Evolutionary conservation across 331 rosid species (phyloP), one percentile per base, ranked within the genome.

Genomic region (Pyrus hybrid): DNA sequence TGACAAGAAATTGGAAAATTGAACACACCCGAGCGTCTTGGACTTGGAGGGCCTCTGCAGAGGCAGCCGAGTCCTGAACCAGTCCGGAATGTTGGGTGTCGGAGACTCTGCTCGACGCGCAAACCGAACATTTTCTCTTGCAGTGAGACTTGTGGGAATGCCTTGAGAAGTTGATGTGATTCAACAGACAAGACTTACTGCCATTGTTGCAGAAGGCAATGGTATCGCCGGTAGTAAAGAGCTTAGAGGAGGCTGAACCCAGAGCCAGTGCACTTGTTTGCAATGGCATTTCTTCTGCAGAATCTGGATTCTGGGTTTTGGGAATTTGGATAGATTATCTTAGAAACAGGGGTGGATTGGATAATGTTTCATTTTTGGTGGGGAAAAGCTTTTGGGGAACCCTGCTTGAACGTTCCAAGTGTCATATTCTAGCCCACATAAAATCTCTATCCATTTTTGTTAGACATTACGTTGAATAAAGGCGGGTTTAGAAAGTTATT

Each of bases 1-100:
- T 23, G 28, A 9, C 22, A 9, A 49, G 26, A 28, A 62, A 17
- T 23, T 69, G 26, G 33, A 22, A 70, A 45, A 25, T 23, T 20
- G 72, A 29, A 87, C 84, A 69, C 88, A 93, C 98, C 97, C 88
- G 93, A 83, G 92, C 73, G 26, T 33, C n/a, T n/a, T n/a, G n/a
- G n/a, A n/a, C 91, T 22, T 90, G 85, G 87, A 80, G 9, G 63
- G 26, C 30, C 20, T 71, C 71, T 6, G 63, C 11, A 20, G 86
- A 79, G 67, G 73, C 12, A 65, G 89, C 54, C 4, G 93, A 76
- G 70, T 77, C 88, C 49, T 80, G 85, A 20, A 84, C 86, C n/a
- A 80, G 81, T 13, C 83, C 89, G 3, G 85, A 62, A 47, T 67
- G 81, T 71, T 82, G 81, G 74, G 87, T 76, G 16, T 88, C 79